Evolutionary conservation across 1,139 yeast species (phyloP), one percentile per base, ranked within the genome.

Genomic region (Candida sanyaensis): DNA sequence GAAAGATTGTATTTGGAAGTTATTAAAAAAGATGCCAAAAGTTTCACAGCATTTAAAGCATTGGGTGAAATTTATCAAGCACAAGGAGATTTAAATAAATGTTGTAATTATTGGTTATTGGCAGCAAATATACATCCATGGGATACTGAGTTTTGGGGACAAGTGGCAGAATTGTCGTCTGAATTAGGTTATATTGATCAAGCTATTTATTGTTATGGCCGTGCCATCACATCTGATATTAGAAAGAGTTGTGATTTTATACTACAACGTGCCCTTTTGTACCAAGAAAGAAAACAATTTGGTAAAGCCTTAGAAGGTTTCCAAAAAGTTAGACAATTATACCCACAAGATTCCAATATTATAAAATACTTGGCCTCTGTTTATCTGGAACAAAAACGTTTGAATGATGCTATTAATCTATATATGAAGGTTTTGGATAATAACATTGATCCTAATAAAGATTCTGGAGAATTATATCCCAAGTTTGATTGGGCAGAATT

Each of bases 401-500:
- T 84, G 40, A 81, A 81, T 50, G 97, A 92, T 60, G 97, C 97
- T 0, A 84, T 91, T 24, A 81, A 81, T 29, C 75, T 91, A 59
- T 93, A 91, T 64, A 77, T 83, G 69, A 78, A 77, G 43, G 77
- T 88, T 9, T 77, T 86, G 52, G 86, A 84, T 44, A 75, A 75
- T 44, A 86, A 86, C 55, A 69, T 78, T 44, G 65, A 70, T 39
- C 65, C 55, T 1, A 65, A 64, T 10, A 55, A 66, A 6, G 68
- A 63, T 42, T 60, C 56, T 38, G 67, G 55, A 28, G 59, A 63
- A 52, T 49, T 63, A 48, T 69, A 73, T 54, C 73, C 83, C 57
- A 40, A 61, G 42, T 92, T 93, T 64, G 90, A 84, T 40, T 92
- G 96, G 96, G 86, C 96, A 0, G 93, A 90, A 55, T 73, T 93